phyloP scores from a whole-genome alignment of 2,329 filamentous ascomycete species.

The Alternaria sp. region DNA sequence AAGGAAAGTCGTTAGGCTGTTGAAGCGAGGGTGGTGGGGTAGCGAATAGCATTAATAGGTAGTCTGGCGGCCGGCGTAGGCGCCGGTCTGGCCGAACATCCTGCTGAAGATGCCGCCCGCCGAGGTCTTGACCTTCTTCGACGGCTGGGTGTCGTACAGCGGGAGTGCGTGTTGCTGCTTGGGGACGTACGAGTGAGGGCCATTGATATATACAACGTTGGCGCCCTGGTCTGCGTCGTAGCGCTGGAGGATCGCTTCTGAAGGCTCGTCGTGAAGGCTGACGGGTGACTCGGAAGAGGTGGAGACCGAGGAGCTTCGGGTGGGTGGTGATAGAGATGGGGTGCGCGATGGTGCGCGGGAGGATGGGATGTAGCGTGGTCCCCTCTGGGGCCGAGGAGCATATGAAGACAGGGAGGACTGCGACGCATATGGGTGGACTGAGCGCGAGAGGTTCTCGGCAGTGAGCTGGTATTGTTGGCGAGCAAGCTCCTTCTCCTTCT shows the following conservation, averaged over 20 bases:
- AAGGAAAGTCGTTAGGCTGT: conserved; percentile 26
- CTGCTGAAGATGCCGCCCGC: conserved; percentile 48
- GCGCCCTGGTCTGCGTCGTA: conserved; percentile 52
- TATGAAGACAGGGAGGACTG: conserved; percentile 44
- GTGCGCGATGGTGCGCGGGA: conserved; percentile 53
- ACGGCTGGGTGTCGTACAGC: conserved; percentile 48
- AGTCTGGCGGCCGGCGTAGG: conserved; percentile 36
- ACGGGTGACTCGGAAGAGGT: conserved; percentile 42
- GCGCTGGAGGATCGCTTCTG: conserved; percentile 45
- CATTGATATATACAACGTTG: conserved; percentile 53
- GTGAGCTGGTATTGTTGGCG: conserved; percentile 48
- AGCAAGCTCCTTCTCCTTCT: conserved; percentile 51
- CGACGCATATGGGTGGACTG: conserved; percentile 45
- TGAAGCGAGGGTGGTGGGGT: conserved; percentile 27
- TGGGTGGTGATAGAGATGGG: conserved; percentile 57
- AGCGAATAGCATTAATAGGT: conserved; percentile 41
- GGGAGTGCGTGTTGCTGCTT: conserved; percentile 47
- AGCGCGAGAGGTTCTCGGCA: conserved; percentile 49
- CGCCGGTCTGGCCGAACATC: conserved; percentile 40
- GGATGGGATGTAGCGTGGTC: conserved; percentile 37
- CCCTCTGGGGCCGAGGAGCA: conserved; percentile 30
- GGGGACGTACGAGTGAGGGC: conserved; percentile 28
- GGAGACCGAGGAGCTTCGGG: conserved; percentile 47
- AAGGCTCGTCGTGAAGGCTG: conserved; percentile 43
- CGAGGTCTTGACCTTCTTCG: conserved; percentile 49